Evolutionary conservation across 169 alveolate species (phyloP), one percentile per base, ranked within the genome.

Genomic region (Plasmodium falciparum): DNA sequence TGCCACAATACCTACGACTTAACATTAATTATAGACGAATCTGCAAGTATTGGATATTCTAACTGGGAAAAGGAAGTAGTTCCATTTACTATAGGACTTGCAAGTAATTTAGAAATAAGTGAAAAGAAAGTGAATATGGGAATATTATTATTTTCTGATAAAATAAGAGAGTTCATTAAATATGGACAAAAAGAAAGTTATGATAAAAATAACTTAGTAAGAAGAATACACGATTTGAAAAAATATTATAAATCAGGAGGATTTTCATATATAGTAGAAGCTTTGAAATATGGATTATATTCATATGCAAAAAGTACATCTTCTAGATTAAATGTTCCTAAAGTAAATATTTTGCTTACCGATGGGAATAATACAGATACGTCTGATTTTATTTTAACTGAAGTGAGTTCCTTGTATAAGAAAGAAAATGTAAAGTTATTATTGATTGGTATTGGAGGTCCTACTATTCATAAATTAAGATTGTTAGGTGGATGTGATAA

Each of bases 21-120:
- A 58, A 78, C 89, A 9, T 50, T 78, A 66, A 78, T 78, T 52
- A 58, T 78, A 22, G 89, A 78, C 62, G 89, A 78, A 78, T 78
- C 89, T 22, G 89, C 50, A 17, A 78, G 89, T 47, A 78, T 78
- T 50, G 89, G 89, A 15, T 1, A 4, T 13, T 11, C 24, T 52
- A 78, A 78, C 39, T 78, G 89, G 89, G 43, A 78, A 66, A 65
- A 65, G 4, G 78, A 78, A 63, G 89, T 78, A 33, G 47, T 22
- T 26, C 78, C 78, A 17, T 78, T 78, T 43, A 59, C 54, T 33
- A 71, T 49, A 45, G 33, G 54, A 52, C 9, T 78, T 58, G 49
- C 67, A 39, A 49, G 54, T 11, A 33, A 78, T 22, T 66, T 78
- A 78, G 78, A 66, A 26, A 22, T 78, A 49, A 17, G 67, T 56